phyloP scores from a whole-genome alignment of 345 rosid species.

The Isatis tinctoria region DNA sequence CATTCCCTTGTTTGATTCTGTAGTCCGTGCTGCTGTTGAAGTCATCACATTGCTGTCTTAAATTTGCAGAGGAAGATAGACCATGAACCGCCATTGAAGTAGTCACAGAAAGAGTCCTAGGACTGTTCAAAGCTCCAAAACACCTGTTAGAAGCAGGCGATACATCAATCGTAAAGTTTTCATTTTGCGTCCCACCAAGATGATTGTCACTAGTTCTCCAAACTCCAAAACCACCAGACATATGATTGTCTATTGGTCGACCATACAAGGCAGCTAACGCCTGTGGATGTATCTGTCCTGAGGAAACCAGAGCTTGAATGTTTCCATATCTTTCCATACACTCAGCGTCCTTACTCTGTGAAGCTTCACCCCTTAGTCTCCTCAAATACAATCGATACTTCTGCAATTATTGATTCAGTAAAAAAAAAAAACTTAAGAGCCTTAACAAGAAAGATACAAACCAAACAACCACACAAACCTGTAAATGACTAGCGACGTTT shows the following conservation, averaged over 20 bases:
- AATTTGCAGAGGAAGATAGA: slow-evolving; percentile 1
- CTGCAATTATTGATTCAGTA: slow-evolving; percentile 39
- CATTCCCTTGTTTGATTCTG: slow-evolving; percentile 9
- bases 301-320: slow-evolving; percentile 62
- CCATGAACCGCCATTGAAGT: slow-evolving; percentile 11
- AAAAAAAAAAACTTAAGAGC: neutral
- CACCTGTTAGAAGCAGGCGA: neutral
- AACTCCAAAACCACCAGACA: slow-evolving; percentile 21
- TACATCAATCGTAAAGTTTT: neutral
- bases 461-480: slow-evolving; percentile 40
- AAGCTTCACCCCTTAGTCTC: slow-evolving; percentile 62
- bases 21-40: slow-evolving; percentile 3
- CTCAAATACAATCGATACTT: slow-evolving; percentile 72
- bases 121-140: neutral
- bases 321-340: slow-evolving; percentile 47
- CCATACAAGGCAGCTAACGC: slow-evolving; percentile 66
- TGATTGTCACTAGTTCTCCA: slow-evolving; percentile 8
- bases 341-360: slow-evolving; percentile 45
- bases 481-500: slow-evolving; percentile 90
- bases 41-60: neutral
- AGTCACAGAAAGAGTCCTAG: neutral
- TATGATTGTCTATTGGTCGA: slow-evolving; percentile 44
- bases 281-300: slow-evolving; percentile 70
- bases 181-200: neutral
- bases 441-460: neutral